Base-by-base conservation (phyloP, 176 grass and related monocot genomes). In the Ananas comosus region DNA sequence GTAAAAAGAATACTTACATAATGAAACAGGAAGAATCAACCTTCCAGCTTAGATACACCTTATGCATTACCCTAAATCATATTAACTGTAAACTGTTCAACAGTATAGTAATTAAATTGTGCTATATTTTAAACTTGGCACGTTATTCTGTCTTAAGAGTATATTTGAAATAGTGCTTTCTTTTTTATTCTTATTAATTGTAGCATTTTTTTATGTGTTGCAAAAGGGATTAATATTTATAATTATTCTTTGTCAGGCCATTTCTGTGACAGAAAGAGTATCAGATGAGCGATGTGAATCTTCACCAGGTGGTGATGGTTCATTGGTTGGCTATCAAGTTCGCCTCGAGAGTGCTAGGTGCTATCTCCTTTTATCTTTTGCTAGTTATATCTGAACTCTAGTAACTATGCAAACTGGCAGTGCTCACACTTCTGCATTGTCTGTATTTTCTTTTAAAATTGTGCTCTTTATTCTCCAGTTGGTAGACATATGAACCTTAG, bases 231-330 rank as follows among this genome's bases (percentile, higher is more conserved):
- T 17, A 17, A 21, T 59, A 59, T 18, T 3, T 17, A 12, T 19
- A 18, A 5, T 59, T 59, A 59, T 17, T 18, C 54, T 79, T 79
- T 79, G 17, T 47, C 67, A 96, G 92, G 88, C 92, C 52, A 96
- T 96, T 77, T 96, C 92, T 65, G 92, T 96, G 68, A 86, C 88
- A 53, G 92, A 96, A 87, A 91, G 92, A 86, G 92, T 96, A 49
- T 91, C 88, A 65, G 83, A 87, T 81, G 92, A 96, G 76, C 87
- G 92, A 71, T 96, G 88, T 74, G 92, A 96, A 79, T 79, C 88
- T 67, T 96, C 92, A 80, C 92, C 92, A 87, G 92, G 92, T 75
- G 78, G 80, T 27, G 76, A 87, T 50, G 83, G 80, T 83, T 96
- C 92, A 67, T 84, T 89, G 67, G 86, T 96, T 59, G 88, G 92